Evolutionary conservation across 2,329 filamentous ascomycete genomes (phyloP).

Genomic region (Hymenoscyphus repandus): DNA sequence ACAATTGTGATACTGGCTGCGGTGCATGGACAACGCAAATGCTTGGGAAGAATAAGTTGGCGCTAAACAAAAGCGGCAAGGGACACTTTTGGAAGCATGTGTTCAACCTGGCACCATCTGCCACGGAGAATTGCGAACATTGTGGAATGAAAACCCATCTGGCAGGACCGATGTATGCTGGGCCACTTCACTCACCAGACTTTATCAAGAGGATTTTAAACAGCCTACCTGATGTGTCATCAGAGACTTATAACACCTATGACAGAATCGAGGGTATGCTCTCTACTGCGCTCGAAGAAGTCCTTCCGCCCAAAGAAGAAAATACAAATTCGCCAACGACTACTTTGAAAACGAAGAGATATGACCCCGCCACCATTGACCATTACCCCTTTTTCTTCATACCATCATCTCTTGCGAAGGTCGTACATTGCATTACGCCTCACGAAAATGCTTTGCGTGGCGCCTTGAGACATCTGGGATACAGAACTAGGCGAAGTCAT

Average conservation of each 20-base stretch:
- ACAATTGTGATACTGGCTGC: slow-evolving; percentile 86
- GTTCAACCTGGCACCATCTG: slow-evolving; percentile 65
- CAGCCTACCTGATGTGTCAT: slow-evolving; percentile 61
- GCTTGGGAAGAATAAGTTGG: slow-evolving; percentile 63
- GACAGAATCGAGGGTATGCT: slow-evolving; percentile 88
- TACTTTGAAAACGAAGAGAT: slow-evolving; percentile 37
- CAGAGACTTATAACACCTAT: slow-evolving; percentile 71
- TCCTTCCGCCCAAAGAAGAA: slow-evolving; percentile 17
- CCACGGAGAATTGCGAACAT: slow-evolving; percentile 66
- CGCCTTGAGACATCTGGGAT: slow-evolving; percentile 75
- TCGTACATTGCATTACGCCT: slow-evolving; percentile 74
- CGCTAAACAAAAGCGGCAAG: slow-evolving; percentile 64
- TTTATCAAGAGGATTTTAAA: slow-evolving; percentile 78
- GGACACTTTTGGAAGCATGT: slow-evolving; percentile 73
- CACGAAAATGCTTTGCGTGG: slow-evolving; percentile 75
- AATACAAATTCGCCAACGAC: slow-evolving; percentile 25
- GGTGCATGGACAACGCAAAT: slow-evolving; percentile 86
- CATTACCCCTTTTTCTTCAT: slow-evolving; percentile 82
- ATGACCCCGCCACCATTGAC: slow-evolving; percentile 62
- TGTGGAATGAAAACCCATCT: slow-evolving; percentile 85
- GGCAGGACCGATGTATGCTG: slow-evolving; percentile 91
- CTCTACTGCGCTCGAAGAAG: slow-evolving; percentile 77
- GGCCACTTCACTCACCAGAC: slow-evolving; percentile 75
- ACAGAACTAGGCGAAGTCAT: slow-evolving; percentile 78
- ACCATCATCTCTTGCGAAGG: slow-evolving; percentile 67